Base-by-base conservation (phyloP, 176 grass and related monocot genomes). In the Lolium perenne region DNA sequence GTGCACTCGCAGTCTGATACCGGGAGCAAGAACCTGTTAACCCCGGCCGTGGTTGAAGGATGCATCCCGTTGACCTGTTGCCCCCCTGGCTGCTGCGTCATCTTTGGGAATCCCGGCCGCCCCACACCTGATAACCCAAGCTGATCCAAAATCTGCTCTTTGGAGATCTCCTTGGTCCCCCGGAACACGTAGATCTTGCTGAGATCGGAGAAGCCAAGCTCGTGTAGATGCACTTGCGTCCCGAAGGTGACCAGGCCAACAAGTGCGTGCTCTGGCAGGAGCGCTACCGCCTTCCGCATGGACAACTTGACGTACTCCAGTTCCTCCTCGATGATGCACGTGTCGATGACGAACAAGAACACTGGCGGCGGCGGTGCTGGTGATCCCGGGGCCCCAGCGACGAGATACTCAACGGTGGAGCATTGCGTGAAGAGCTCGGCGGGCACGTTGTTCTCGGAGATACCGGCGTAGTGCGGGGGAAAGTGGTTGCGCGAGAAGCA, bases 401-500 rank as follows among this genome's bases (percentile, higher is more conserved):
- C 71, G 11, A 91, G 62, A 88, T 99, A 99, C 76, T 99, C 97
- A 26, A 99, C 80, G 46, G 97, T 99, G 53, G 94, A 90, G 87
- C 94, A 96, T 82, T 94, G 92, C 23, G 84, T 55, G 82, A 96
- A 99, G 59, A 99, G 91, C 86, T 99, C 97, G 9, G 88, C 94
- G 11, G 97, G 97, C 49, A 94, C 92, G 85, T 92, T 96, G 87
- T 82, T 53, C 68, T 96, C 97, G 38, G 92, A 94, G 66, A 99
- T 96, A 84, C 81, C 91, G 10, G 92, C 84, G 77, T 99, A 99
- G 88, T 99, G 97, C 11, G 86, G 90, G 3, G 97, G 97, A 10
- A 99, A 99, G 85, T 96, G 90, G 89, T 99, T 99, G 15, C 97
- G 92, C 29, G 97, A 94, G 87, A 88, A 99, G 87, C 97, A 99